Evolutionary conservation across 2,329 filamentous ascomycete species (phyloP).

Genomic region (Helotiales sp.): DNA sequence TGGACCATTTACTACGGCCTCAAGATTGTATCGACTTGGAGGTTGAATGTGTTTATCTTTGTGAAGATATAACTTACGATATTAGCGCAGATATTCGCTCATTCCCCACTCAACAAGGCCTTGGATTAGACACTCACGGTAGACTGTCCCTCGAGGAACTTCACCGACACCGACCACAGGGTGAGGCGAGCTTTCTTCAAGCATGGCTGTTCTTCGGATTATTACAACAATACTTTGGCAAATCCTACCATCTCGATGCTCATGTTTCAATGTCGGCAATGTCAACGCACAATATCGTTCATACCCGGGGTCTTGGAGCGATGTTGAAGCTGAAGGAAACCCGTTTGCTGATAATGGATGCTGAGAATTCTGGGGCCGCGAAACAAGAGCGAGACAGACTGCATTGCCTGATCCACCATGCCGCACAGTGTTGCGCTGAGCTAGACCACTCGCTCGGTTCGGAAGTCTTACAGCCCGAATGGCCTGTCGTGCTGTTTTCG

Average conservation of each 20-base stretch:
- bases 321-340: background rate
- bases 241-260: background rate
- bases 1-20: background rate
- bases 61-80: background rate
- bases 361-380: background rate
- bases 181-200: background rate
- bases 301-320: background rate
- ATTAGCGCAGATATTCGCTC: background rate
- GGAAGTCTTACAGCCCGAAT: background rate
- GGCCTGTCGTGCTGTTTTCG: background rate
- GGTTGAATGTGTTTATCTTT: background rate
- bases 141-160: background rate
- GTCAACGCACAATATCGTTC: background rate
- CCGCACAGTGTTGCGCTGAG: background rate
- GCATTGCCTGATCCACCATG: background rate
- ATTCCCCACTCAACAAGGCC: background rate
- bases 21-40: background rate
- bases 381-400: background rate
- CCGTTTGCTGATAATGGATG: background rate
- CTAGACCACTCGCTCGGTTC: background rate
- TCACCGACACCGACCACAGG: background rate
- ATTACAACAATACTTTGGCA: background rate
- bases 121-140: background rate
- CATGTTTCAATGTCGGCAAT: background rate
- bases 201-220: background rate